A percentile compares a stretch with the other conserved stretches of the same genome.
These are phyloP conservation scores for Kwoniella botswanensis DNA, from an alignment of 768 basidiomycete genomes.

Conservation along the genomic window DNA sequence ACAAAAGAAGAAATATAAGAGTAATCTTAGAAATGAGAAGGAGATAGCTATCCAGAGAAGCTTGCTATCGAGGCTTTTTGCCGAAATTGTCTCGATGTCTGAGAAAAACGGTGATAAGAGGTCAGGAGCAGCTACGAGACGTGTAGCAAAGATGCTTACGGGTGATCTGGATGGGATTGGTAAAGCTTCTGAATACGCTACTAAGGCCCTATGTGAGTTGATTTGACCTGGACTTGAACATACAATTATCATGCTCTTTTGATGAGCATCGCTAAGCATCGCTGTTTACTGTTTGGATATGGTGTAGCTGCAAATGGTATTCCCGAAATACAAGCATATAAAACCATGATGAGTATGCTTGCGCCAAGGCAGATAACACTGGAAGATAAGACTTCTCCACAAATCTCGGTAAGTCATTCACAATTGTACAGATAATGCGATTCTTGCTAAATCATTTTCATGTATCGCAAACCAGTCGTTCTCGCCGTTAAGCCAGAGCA, in stretches of 20 bases:
- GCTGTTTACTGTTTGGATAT: not conserved
- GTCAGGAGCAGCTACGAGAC: not conserved
- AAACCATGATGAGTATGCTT: conserved; percentile 1
- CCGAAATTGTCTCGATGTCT: too few relatives aligned
- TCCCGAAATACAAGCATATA: not conserved
- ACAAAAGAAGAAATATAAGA: not conserved
- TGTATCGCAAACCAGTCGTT: too few relatives aligned
- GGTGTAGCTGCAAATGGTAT: not conserved
- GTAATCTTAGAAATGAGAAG: conserved; percentile 11
- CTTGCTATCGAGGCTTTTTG: not conserved
- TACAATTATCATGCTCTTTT: not conserved
- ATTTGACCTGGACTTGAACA: not conserved
- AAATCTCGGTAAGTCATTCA: too few relatives aligned
- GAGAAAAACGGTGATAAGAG: conserved; percentile 7
- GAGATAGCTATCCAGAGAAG: not conserved
- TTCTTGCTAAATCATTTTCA: too few relatives aligned
- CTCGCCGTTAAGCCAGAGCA: too few relatives aligned
- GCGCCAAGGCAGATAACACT: not conserved
- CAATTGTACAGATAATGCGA: too few relatives aligned
- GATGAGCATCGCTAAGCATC: too few relatives aligned
- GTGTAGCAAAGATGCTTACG: conserved; percentile 7
- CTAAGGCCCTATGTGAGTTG: not conserved
- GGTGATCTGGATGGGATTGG: not conserved
- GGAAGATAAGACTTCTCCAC: not conserved
- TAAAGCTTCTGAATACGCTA: not conserved